phyloP scores from a whole-genome alignment of 768 basidiomycete species.

The Obba rivulosa region DNA sequence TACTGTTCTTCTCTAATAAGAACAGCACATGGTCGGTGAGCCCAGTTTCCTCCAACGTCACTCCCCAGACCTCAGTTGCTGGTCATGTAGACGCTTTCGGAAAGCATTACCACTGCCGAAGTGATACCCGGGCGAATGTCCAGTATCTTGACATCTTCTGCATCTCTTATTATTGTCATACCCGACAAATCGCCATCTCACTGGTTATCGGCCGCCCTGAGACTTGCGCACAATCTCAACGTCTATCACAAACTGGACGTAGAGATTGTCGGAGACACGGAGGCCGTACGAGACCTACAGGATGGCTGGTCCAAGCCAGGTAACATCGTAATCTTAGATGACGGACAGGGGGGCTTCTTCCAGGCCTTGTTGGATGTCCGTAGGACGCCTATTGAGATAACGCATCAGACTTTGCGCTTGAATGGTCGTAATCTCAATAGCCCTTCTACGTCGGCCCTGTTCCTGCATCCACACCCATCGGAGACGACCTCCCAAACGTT shows the following conservation, averaged over 20 bases:
- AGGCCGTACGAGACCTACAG: conserved; percentile 23
- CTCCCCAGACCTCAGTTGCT: neutral
- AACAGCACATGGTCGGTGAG: conserved; percentile 8
- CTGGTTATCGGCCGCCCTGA: conserved; percentile 51
- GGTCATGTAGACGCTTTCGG: neutral
- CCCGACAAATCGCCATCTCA: conserved; percentile 23
- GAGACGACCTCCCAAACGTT: conserved; percentile 32
- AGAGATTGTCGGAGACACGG: conserved; percentile 45
- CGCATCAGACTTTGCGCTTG: conserved; percentile 7
- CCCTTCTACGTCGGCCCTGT: conserved; percentile 50
- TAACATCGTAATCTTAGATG: conserved; percentile 60
- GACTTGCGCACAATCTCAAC: conserved; percentile 64
- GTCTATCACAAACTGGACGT: conserved; percentile 68
- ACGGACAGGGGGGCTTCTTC: conserved; percentile 19
- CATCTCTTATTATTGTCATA: conserved; percentile 53
- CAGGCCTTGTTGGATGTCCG: conserved; percentile 8
- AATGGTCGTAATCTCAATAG: conserved; percentile 10
- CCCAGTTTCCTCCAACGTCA: neutral
- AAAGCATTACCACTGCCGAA: conserved; percentile 9
- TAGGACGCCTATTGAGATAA: conserved; percentile 14
- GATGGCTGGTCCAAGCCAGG: conserved; percentile 28
- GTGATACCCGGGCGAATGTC: conserved; percentile 52
- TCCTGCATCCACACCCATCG: conserved; percentile 62
- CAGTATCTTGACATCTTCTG: conserved; percentile 50
- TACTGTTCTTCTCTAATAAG: conserved; percentile 1